These are phyloP conservation scores for Ganoderma boninense DNA, from an alignment of 1,284 basidiomycete genomes.

Conservation along the genomic window DNA sequence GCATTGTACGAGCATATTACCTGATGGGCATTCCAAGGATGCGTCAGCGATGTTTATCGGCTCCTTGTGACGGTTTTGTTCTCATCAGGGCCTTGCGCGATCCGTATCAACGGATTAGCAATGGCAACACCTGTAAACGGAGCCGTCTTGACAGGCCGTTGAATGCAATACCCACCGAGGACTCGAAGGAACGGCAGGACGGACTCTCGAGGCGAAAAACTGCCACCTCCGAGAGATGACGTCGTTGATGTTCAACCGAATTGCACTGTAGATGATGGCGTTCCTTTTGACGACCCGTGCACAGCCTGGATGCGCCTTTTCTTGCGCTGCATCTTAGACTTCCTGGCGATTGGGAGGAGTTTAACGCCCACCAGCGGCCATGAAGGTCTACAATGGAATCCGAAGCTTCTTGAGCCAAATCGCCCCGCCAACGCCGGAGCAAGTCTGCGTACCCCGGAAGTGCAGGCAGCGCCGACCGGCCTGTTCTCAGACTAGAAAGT, in stretches of 20 bases:
- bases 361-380: not conserved
- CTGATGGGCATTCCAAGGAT: not conserved
- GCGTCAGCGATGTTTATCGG: not conserved
- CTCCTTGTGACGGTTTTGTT: not conserved
- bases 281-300: not conserved
- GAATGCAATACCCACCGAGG: slow-evolving; percentile 3
- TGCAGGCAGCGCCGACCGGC: not conserved
- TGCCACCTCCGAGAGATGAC: not conserved
- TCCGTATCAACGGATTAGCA: slow-evolving; percentile 3
- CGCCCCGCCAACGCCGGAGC: not conserved
- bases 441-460: not conserved
- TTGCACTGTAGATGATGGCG: not conserved
- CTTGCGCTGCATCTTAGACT: not conserved
- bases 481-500: slow-evolving; percentile 1
- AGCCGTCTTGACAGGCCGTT: not conserved
- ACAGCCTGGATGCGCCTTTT: too few relatives aligned
- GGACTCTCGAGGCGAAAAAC: not conserved
- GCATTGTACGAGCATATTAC: not conserved
- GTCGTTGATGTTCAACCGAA: not conserved
- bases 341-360: not conserved
- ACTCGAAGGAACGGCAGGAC: not conserved
- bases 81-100: not conserved
- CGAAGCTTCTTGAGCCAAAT: slow-evolving; percentile 10
- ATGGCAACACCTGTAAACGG: not conserved
- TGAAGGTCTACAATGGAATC: not conserved